phyloP scores from a whole-genome alignment of 768 basidiomycete species.

The Tulasnella sp. region DNA sequence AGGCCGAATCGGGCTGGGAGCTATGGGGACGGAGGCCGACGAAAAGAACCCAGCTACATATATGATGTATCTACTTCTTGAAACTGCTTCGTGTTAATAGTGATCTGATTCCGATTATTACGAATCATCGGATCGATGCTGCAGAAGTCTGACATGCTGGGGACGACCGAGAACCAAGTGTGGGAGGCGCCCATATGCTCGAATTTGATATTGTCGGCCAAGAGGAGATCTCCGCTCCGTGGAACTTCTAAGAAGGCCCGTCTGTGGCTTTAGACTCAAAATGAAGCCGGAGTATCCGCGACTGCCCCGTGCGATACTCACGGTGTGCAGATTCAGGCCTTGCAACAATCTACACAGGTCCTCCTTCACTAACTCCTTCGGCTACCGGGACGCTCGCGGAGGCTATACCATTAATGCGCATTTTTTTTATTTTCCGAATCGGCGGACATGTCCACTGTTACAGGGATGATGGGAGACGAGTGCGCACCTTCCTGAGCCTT shows the following conservation, averaged over 20 bases:
- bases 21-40: background rate
- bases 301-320: background rate
- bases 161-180: background rate
- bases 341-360: background rate
- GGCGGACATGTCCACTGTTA: background rate
- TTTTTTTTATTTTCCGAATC: slow-evolving; percentile 17
- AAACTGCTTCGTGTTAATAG: background rate
- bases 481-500: background rate
- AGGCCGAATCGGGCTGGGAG: background rate
- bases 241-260: background rate
- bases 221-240: background rate
- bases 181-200: slow-evolving; percentile 9
- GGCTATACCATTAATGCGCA: background rate
- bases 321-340: slow-evolving; percentile 25
- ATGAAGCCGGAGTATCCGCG: slow-evolving; percentile 19
- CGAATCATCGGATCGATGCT: background rate
- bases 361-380: slow-evolving; percentile 8
- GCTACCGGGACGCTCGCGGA: background rate
- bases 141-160: background rate
- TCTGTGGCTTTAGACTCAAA: background rate
- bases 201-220: slow-evolving; percentile 7
- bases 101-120: background rate
- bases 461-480: background rate
- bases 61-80: background rate
- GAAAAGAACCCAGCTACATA: background rate